These are phyloP conservation scores for Coniferiporia sulphurascens DNA, from an alignment of 1,284 basidiomycete genomes.

Conservation along the genomic window DNA sequence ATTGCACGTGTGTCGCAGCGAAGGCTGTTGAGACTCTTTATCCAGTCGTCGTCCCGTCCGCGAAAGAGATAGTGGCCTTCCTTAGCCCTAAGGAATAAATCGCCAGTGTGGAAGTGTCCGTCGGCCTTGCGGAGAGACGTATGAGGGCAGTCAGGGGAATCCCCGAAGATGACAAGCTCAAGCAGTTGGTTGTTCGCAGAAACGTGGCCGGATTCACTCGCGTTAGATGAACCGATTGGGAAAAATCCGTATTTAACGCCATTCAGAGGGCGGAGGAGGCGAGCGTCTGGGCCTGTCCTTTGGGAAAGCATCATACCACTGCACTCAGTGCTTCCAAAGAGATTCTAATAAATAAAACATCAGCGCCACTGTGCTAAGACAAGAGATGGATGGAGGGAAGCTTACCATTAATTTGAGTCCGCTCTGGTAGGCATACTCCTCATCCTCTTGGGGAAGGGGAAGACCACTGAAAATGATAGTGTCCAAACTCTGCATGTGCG, in stretches of 20 bases:
- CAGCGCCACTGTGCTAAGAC: conserved; percentile 8
- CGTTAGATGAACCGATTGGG: conserved; percentile 38
- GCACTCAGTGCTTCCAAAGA: conserved; percentile 70
- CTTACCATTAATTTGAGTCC: conserved; percentile 53
- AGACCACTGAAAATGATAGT: conserved; percentile 61
- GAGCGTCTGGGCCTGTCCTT: conserved; percentile 39
- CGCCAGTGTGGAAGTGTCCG: conserved; percentile 70
- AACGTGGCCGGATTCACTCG: conserved; percentile 40
- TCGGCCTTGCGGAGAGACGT: conserved; percentile 48
- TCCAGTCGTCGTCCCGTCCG: conserved; percentile 74
- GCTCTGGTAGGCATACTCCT: conserved; percentile 55
- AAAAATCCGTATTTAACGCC: conserved; percentile 55
- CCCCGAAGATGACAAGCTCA: conserved; percentile 59
- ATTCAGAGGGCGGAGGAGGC: conserved; percentile 48
- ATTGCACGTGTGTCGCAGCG: conserved; percentile 70
- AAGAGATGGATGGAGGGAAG: conserved; percentile 12
- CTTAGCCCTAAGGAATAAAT: conserved; percentile 57
- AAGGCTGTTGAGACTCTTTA: conserved; percentile 68
- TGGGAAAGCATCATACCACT: conserved; percentile 58
- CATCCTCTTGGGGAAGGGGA: conserved; percentile 55
- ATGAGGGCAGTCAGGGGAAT: conserved; percentile 64
- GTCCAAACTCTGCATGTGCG: conserved; percentile 48
- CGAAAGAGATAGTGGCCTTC: conserved; percentile 55
- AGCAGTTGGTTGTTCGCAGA: conserved; percentile 47
- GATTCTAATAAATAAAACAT: conserved; percentile 40